These are phyloP conservation scores for Brasilioporus rufonigricans DNA, from an alignment of 768 basidiomycete species.

Conservation along the genomic window DNA sequence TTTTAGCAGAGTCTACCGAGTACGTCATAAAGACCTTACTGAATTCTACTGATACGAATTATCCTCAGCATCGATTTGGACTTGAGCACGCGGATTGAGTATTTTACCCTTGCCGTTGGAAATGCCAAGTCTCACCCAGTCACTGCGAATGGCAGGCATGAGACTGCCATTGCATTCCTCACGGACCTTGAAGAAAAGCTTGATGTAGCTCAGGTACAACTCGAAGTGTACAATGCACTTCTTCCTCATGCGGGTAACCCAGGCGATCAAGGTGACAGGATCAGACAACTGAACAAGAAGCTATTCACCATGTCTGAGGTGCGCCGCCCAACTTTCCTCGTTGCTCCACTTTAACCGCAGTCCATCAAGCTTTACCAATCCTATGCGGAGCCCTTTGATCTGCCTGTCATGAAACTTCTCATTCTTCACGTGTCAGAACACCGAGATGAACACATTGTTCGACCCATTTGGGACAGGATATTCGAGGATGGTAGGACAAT, in stretches of 20 bases:
- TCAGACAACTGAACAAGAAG: constrained; percentile 53
- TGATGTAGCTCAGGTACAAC: constrained; percentile 94
- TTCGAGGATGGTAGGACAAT: constrained; percentile 67
- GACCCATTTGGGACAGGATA: constrained; percentile 86
- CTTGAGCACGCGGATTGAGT: constrained; percentile 80
- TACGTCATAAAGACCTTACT: constrained; percentile 36
- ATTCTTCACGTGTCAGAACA: constrained; percentile 95
- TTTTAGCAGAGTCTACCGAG: constrained; percentile 83
- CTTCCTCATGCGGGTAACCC: constrained; percentile 59
- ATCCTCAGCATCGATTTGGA: constrained; percentile 57
- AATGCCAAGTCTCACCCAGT: constrained; percentile 95
- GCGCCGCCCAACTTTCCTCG: constrained; percentile 18
- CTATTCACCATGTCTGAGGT: constrained; percentile 88
- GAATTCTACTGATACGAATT: not conserved
- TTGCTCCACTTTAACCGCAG: constrained; percentile 12
- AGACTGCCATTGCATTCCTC: constrained; percentile 93
- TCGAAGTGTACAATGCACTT: constrained; percentile 80
- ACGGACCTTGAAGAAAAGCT: constrained; percentile 93
- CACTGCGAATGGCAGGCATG: constrained; percentile 71
- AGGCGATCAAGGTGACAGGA: constrained; percentile 59
- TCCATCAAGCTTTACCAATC: constrained; percentile 72
- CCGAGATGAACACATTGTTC: constrained; percentile 75
- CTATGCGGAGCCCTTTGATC: constrained; percentile 84
- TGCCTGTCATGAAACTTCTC: constrained; percentile 80
- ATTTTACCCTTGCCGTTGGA: constrained; percentile 89